Evolutionary conservation across 2,329 filamentous ascomycete species (phyloP).

Genomic region (Gremmenia infestans): DNA sequence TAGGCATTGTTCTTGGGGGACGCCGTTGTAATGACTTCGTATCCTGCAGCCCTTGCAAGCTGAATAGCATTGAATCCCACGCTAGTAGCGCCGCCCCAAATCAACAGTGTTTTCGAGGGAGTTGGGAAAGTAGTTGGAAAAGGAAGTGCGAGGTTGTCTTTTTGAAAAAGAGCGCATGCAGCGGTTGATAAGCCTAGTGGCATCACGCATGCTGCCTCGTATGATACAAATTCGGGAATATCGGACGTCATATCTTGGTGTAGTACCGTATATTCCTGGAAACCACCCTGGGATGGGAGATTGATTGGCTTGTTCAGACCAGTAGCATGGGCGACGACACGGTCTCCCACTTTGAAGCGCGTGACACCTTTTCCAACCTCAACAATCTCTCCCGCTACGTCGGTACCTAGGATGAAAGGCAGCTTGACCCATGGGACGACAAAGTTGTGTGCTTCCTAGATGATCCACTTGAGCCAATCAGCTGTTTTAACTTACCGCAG

Average conservation of each 20-base stretch:
- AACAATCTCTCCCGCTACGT: conserved; percentile 10
- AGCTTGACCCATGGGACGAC: conserved; percentile 1
- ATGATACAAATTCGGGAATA: conserved; percentile 25
- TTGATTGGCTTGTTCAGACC: conserved; percentile 29
- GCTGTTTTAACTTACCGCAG: too few species aligned
- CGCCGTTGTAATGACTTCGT: conserved; percentile 38
- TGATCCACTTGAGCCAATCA: neutral
- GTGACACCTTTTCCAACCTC: conserved; percentile 8
- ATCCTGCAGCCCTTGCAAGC: conserved; percentile 36
- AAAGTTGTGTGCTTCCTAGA: neutral
- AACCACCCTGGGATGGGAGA: neutral
- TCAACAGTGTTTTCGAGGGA: conserved; percentile 32
- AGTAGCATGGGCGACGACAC: conserved; percentile 28
- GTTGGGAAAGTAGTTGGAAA: neutral
- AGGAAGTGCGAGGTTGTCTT: neutral
- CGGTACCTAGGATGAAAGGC: conserved; percentile 14
- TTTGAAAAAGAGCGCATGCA: conserved; percentile 9
- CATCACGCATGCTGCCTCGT: conserved; percentile 25
- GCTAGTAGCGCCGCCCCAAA: conserved; percentile 45
- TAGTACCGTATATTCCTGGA: neutral
- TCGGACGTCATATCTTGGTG: neutral
- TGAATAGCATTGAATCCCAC: conserved; percentile 44
- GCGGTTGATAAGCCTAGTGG: conserved; percentile 30
- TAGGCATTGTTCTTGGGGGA: conserved; percentile 42
- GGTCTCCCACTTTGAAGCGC: conserved; percentile 10